Evolutionary conservation across 192 early-diverging fungal genomes (phyloP).

Genomic region (Gorgonomyces haynaldii): DNA sequence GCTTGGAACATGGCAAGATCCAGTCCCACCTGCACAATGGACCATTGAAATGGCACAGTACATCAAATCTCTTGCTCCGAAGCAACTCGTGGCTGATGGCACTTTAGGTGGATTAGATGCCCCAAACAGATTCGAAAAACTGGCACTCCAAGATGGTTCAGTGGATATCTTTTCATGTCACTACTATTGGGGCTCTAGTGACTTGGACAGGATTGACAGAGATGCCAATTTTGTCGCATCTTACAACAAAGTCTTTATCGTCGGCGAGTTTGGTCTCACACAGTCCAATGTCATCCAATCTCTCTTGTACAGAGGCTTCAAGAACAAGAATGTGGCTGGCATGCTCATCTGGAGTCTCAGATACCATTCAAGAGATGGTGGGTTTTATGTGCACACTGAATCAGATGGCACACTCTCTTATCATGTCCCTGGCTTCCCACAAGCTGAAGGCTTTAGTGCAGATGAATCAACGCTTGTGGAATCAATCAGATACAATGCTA

Average conservation of each 20-base stretch:
- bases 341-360: slow-evolving; percentile 11
- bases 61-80: slow-evolving; percentile 13
- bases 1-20: slow-evolving; percentile 12
- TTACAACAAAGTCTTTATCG: slow-evolving; percentile 12
- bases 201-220: not conserved
- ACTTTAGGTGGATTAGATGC: slow-evolving; percentile 11
- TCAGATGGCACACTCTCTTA: not conserved
- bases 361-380: slow-evolving; percentile 10
- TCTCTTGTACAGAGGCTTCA: not conserved
- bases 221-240: not conserved
- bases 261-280: slow-evolving; percentile 11
- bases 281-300: not conserved
- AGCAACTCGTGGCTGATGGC: slow-evolving; percentile 25
- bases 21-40: slow-evolving; percentile 21
- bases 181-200: slow-evolving; percentile 18
- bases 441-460: not conserved
- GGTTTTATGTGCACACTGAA: slow-evolving; percentile 11
- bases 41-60: slow-evolving; percentile 18
- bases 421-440: slow-evolving; percentile 7
- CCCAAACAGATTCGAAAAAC: not conserved
- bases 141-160: slow-evolving; percentile 5
- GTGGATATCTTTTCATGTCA: slow-evolving; percentile 30
- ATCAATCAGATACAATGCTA: no score
- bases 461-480: no score
- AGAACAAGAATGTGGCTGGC: not conserved